Evolutionary conservation across 2,329 filamentous ascomycete species (phyloP), one percentile per base, ranked within the genome.

Genomic region (Rosellinia necatrix): DNA sequence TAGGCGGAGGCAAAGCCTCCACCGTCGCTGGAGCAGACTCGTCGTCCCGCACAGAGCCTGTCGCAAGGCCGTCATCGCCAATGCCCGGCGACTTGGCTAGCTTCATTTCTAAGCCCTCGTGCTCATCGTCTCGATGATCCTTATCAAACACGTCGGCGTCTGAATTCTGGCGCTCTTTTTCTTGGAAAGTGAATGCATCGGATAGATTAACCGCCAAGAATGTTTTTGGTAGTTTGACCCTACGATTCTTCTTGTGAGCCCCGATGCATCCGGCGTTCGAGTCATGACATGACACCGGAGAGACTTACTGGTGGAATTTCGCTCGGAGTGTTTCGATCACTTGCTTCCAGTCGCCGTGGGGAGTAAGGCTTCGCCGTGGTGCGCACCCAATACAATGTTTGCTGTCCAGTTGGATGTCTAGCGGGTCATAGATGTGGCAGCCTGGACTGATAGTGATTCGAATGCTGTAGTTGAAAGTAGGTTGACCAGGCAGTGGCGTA

Each of bases 361-460:
- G 84, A 3, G 93, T 97, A 67, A 99, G 77, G 70, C 91, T 96
- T 60, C 94, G 83, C 61, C 92, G 82, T n/a, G 91, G 92, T 6
- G 93, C 91, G 71, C 90, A 96, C 35, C 93, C 92, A 67, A 99
- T 99, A 72, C 92, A 96, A 72, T 99, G 94, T 67, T 94, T 91
- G 66, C 90, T 94, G 73, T 99, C 94, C 24, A 99, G 85, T 76
- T 96, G 92, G 63, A 99, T 92, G 71, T 99, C 93, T 24, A 99
- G 81, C 4, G 94, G 94, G 73, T 97, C 94, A 71, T 93, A 96
- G 10, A 96, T 92, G 74, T 99, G 94, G 69, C 93, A 97, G 9
- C 94, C 94, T 2, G 96, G 94, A 63, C 89, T 94, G 68, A 99
- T 92, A 24, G 91, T 94, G 71, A 99, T 97, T 57, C 93, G 89